Base-by-base conservation (phyloP, 768 basidiomycete species). In the Tephrocybe sp. region DNA sequence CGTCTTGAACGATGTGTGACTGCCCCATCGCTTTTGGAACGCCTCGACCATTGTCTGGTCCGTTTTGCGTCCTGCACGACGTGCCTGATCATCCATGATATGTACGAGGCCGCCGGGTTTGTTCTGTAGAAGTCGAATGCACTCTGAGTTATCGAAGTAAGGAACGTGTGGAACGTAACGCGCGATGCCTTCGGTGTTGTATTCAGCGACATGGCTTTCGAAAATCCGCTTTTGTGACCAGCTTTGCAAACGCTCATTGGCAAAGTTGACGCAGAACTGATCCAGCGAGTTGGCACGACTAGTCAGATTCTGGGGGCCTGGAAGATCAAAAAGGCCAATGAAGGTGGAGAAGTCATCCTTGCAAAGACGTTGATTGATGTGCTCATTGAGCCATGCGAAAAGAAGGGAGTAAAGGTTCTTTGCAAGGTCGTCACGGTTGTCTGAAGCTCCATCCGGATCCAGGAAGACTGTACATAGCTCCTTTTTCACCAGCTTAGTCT, bases 381-480 rank as follows among this genome's bases (percentile, higher is more conserved):
- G 82, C 64, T 98, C 97, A 65, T 95, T 96, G 52, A 98, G 69
- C 95, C 95, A 98, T 2, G 92, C 85, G 61, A 98, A 98, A 16
- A 98, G 79, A 2, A 99, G 80, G 4, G 93, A 92, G 65, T 98
- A 98, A 0, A 98, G 78, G 0, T 91, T 89, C 66, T 93, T 88
- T 16, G 95, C 92, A 33, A 99, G 84, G 65, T 96, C 92, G 62
- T 98, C 96, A 39, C 95, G 77, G 59, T 98, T 97, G 61, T 89
- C 87, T 0, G 91, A 86, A 2, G 96, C 92, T 47, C 90, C 91
- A 62, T 98, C 95, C 0, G 90, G 85, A 64, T 98, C 95, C 39
- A 98, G 80, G 72, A 98, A 97, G 22, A 97, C 86, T 0, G 94
- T 97, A 68, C 93, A 97, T n/a, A 97, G 75, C 69, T 98, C 95